Base-by-base conservation (phyloP, 78 protist species). In the Dictyostelium brefeldianum region DNA sequence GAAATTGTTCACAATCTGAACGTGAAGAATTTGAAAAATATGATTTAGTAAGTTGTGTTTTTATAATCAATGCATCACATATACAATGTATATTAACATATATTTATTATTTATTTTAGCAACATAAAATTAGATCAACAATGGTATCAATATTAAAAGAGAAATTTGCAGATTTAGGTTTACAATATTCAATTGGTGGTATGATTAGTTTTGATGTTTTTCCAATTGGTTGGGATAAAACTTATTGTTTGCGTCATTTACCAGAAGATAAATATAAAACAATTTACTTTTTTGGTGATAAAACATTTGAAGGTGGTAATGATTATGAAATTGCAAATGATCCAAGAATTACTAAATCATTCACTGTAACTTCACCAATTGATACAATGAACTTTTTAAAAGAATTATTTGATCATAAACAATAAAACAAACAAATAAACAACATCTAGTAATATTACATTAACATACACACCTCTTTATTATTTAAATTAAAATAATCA, bases 211-310 rank as follows among this genome's bases (percentile, higher is more conserved):
- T 99, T 62, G 99, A 99, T 56, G 99, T 98, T 36, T 99, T 99
- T 95, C 99, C 99, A 17, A 43, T 18, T 12, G 99, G 99, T 31
- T 99, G 99, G 99, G 99, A 98, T 91, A 99, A 99, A 97, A 98
- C 99, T 1, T 99, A 96, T 91, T 98, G 99, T 85, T 91, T 99
- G 54, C 90, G 75, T 22, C 98, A 96, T 81, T 93, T 98, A 43
- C 89, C 74, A 25, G 84, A 53, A 14, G 73, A 59, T 8, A 90
- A 91, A 53, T 98, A 92, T 84, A 64, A 84, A n/a, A 89, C 90
- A 10, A 97, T 99, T 75, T 98, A 98, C 83, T 99, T 99, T 94
- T 99, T 99, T 73, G 99, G 99, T 53, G 99, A 99, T 94, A 98
- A 98, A 94, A 98, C 99, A 9, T 64, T 51, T n/a, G 69, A 78